phyloP scores from a whole-genome alignment of 1,284 basidiomycete species.

The Tranzscheliella williamsii region DNA sequence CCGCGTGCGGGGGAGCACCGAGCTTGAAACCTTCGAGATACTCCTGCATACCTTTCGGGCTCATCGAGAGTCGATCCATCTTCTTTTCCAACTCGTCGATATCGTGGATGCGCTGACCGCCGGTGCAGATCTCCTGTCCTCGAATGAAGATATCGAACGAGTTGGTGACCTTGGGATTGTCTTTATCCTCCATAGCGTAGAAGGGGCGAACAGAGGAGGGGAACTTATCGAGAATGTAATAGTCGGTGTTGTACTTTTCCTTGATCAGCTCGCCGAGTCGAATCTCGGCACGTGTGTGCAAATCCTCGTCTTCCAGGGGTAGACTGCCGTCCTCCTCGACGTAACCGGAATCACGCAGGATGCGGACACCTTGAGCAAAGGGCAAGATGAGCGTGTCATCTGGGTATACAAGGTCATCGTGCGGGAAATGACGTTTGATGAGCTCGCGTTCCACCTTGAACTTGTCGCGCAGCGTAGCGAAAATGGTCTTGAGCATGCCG shows the following conservation, averaged over 20 bases:
- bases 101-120: conserved; percentile 58
- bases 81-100: conserved; percentile 48
- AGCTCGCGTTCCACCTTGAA: conserved; percentile 39
- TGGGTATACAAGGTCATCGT: conserved; percentile 58
- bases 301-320: conserved; percentile 52
- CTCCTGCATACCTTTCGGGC: conserved; percentile 51
- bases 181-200: conserved; percentile 70
- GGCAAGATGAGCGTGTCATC: conserved; percentile 67
- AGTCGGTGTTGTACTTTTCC: conserved; percentile 89
- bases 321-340: conserved; percentile 48
- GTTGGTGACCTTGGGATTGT: conserved; percentile 50
- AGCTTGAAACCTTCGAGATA: conserved; percentile 59
- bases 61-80: conserved; percentile 46
- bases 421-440: conserved; percentile 44
- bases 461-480: conserved; percentile 32
- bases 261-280: conserved; percentile 84
- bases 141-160: conserved; percentile 58
- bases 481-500: conserved; percentile 55
- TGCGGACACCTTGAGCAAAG: conserved; percentile 83
- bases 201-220: conserved; percentile 84
- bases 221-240: conserved; percentile 61
- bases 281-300: conserved; percentile 88
- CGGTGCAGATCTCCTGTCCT: conserved; percentile 60
- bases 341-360: conserved; percentile 64
- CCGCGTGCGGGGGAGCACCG: conserved; percentile 57